phyloP scores from a whole-genome alignment of 352 stramenopile species.

The Phytopythium mirpurense region DNA sequence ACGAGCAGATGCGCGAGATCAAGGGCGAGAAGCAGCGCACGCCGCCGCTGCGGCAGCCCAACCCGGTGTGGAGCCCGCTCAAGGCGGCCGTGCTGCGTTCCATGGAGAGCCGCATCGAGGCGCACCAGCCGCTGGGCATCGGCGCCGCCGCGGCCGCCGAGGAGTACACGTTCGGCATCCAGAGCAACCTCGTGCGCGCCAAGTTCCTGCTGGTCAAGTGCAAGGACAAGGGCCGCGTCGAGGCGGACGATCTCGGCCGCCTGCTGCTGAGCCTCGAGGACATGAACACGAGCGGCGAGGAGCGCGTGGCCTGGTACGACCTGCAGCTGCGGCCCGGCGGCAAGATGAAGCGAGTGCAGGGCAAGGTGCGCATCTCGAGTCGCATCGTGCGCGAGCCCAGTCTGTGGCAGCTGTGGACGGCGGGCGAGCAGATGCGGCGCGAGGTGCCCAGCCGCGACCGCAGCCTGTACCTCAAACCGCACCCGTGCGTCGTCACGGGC shows the following conservation, averaged over 20 bases:
- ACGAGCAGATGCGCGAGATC: constrained; percentile 82
- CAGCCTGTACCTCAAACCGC: constrained; percentile 80
- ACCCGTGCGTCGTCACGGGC: constrained; percentile 72
- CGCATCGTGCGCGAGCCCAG: constrained; percentile 81
- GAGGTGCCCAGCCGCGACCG: constrained; percentile 68
- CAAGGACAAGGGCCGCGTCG: constrained; percentile 84
- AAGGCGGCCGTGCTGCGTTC: constrained; percentile 77
- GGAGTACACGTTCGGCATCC: constrained; percentile 86
- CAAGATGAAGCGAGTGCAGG: constrained; percentile 84
- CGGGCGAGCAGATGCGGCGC: constrained; percentile 77
- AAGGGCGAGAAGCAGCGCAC: constrained; percentile 87
- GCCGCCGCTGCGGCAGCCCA: constrained; percentile 45
- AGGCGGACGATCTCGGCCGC: constrained; percentile 75
- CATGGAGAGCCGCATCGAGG: constrained; percentile 73
- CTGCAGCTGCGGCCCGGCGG: constrained; percentile 72
- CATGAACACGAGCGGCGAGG: constrained; percentile 77
- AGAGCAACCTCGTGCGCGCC: constrained; percentile 62
- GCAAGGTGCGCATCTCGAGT: constrained; percentile 78
- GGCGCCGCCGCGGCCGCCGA: constrained; percentile 71
- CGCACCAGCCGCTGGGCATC: constrained; percentile 82
- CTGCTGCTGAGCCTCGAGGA: constrained; percentile 79
- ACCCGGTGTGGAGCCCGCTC: constrained; percentile 79
- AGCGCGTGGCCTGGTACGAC: constrained; percentile 83
- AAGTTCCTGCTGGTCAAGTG: constrained; percentile 86
- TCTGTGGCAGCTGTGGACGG: constrained; percentile 80